Percentiles rank a stretch among this genome's conserved stretches.
These are phyloP conservation scores for Gentiana dahurica DNA, from an alignment of 257 asterid genomes.

Conservation along the genomic window DNA sequence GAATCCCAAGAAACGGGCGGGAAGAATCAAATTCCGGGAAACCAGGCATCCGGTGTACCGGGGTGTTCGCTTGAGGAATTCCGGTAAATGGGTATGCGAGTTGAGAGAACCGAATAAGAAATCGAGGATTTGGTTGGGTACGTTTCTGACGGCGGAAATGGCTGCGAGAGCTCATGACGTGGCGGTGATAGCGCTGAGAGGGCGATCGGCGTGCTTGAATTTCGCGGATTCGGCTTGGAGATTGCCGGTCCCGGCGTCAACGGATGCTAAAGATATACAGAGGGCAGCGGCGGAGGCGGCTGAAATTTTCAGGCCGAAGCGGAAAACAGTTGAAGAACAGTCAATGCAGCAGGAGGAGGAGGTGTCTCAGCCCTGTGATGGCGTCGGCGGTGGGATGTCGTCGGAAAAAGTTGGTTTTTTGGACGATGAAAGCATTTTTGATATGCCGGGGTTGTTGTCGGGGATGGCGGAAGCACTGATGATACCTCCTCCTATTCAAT, in stretches of 20 bases:
- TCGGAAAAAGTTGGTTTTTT: too few species aligned
- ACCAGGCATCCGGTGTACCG: constrained; percentile 31
- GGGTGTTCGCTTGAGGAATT: constrained; percentile 26
- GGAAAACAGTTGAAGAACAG: not conserved
- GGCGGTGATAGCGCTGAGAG: constrained; percentile 61
- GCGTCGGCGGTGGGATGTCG: not conserved
- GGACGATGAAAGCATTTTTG: constrained; percentile 10
- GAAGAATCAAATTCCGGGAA: constrained; percentile 28
- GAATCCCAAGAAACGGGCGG: constrained; percentile 20
- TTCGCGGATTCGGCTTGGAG: constrained; percentile 60
- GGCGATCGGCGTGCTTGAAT: constrained; percentile 41
- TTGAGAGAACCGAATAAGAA: constrained; percentile 49
- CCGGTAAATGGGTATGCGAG: constrained; percentile 31
- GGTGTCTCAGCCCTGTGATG: not conserved
- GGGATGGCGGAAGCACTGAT: constrained; percentile 32
- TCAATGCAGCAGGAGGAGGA: not conserved
- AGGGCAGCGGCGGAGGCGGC: constrained; percentile 46
- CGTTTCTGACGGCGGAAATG: constrained; percentile 73
- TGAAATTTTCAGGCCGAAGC: constrained; percentile 25
- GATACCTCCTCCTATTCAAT: constrained; percentile 41
- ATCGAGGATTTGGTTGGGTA: constrained; percentile 67
- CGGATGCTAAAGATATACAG: constrained; percentile 32
- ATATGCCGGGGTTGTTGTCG: constrained; percentile 12
- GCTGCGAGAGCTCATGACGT: constrained; percentile 78
- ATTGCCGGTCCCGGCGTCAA: constrained; percentile 32